phyloP scores from a whole-genome alignment of 805 yeast genomes.

The Scheffersomyces spartinae region DNA sequence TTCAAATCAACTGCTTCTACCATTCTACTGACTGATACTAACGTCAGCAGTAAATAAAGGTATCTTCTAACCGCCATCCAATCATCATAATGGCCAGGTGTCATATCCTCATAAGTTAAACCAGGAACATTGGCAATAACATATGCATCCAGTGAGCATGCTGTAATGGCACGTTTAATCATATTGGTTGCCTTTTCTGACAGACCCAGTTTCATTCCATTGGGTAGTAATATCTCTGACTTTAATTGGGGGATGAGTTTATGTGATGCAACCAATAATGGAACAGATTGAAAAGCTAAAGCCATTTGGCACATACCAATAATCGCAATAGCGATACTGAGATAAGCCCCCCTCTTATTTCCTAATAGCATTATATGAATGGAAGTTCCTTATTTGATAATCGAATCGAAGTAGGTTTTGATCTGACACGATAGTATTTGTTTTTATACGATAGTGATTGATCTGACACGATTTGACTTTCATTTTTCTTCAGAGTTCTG shows the following conservation, averaged over 20 bases:
- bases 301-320: background rate
- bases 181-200: constrained; percentile 18
- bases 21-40: constrained; percentile 46
- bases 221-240: constrained; percentile 10
- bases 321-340: background rate
- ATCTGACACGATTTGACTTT: too few relatives aligned
- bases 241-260: constrained; percentile 21
- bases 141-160: constrained; percentile 28
- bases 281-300: constrained; percentile 13
- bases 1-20: constrained; percentile 30
- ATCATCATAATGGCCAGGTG: constrained; percentile 15
- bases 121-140: constrained; percentile 30
- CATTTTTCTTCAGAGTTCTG: too few relatives aligned
- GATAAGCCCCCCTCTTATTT: too few relatives aligned
- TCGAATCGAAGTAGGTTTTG: too few relatives aligned
- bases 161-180: constrained; percentile 23
- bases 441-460: too few relatives aligned
- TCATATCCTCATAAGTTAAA: constrained; percentile 17
- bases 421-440: too few relatives aligned
- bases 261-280: constrained; percentile 29
- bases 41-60: constrained; percentile 46
- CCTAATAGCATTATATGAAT: too few relatives aligned
- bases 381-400: too few relatives aligned
- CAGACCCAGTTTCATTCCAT: constrained; percentile 11
- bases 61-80: constrained; percentile 42